Evolutionary conservation across 345 rosid genomes (phyloP), one percentile per base, ranked within the genome.

Genomic region (Syzygium aqueum): DNA sequence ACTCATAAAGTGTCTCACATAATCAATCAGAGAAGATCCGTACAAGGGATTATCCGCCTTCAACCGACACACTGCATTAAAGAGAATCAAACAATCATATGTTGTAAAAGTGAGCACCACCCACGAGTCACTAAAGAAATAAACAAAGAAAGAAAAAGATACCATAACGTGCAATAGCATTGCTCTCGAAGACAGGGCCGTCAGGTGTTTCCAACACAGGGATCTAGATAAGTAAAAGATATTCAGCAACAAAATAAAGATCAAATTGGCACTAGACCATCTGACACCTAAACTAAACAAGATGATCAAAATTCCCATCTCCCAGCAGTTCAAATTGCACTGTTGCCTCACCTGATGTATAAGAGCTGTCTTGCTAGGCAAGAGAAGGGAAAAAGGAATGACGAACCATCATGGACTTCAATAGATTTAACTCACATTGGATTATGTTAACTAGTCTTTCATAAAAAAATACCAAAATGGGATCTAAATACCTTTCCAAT

Each of bases 121-220:
- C 50, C 43, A 84, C 22, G 19, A 51, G 54, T 28, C 22, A 16
- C 46, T 23, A 9, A 46, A 28, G 87, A 17, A 37, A 59, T 63
- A 63, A 28, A 28, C 43, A 49, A 40, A 53, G n/a, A 82, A 43
- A 25, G 14, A 49, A 13, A 43, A 37, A 78, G 89, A 91, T 86
- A 98, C 99, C 99, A 83, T 95, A 96, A 8, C 98, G 95, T 22
- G 98, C 95, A 84, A 98, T 96, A 33, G 99, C 97, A 93, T 98
- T 98, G 96, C 99, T 98, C 95, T 98, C 99, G 67, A 95, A 96
- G 8, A 98, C 53, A 21, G 96, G 89, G 85, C 98, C 99, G 33
- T 98, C 97, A 2, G 99, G 97, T 50, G 99, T 98, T 92, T 98
- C 96, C 94, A 98, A 90, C 87, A 98, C 97, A 21, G 98, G 99